These are phyloP conservation scores for Gastrodia elata DNA, from an alignment of 106 monocot genomes.

Conservation along the genomic window DNA sequence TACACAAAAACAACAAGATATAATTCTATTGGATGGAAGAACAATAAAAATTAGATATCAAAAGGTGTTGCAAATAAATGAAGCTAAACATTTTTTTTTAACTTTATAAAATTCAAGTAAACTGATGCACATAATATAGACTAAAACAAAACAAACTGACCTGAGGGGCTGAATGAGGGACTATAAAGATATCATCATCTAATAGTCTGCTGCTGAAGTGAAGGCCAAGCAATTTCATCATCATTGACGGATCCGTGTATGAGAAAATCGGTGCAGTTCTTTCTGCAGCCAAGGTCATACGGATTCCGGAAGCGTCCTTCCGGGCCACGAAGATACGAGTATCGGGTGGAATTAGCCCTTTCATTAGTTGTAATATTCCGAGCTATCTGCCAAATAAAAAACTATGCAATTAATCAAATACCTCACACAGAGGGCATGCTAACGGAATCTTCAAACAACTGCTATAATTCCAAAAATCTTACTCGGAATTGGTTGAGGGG, in stretches of 20 bases:
- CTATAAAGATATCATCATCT: slow-evolving; percentile 11
- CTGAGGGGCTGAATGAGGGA: background rate
- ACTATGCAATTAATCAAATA: background rate
- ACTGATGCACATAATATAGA: too few species aligned
- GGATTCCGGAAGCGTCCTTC: slow-evolving; percentile 74
- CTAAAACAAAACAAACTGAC: background rate
- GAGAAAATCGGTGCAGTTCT: slow-evolving; percentile 72
- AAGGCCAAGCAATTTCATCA: slow-evolving; percentile 61
- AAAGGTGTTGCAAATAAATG: too few species aligned
- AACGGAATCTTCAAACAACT: background rate
- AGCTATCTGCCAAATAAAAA: slow-evolving; percentile 52
- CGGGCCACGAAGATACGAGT: slow-evolving; percentile 74
- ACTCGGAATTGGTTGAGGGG: too few species aligned
- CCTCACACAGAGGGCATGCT: background rate
- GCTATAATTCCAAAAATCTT: too few species aligned
- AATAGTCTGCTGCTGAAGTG: slow-evolving; percentile 38
- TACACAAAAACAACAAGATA: too few species aligned
- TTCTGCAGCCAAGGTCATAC: slow-evolving; percentile 62
- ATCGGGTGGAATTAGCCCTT: slow-evolving; percentile 58
- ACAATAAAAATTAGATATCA: too few species aligned
- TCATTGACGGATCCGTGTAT: slow-evolving; percentile 58
- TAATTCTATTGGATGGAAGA: too few species aligned
- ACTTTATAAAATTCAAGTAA: too few species aligned
- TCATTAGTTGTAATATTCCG: slow-evolving; percentile 91
- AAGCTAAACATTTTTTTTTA: too few species aligned